A percentile compares a stretch with the other conserved stretches of the same genome.
Conservation (phyloP, 2,329 filamentous ascomycete species). For the Pseudocercospora cruenta region DNA sequence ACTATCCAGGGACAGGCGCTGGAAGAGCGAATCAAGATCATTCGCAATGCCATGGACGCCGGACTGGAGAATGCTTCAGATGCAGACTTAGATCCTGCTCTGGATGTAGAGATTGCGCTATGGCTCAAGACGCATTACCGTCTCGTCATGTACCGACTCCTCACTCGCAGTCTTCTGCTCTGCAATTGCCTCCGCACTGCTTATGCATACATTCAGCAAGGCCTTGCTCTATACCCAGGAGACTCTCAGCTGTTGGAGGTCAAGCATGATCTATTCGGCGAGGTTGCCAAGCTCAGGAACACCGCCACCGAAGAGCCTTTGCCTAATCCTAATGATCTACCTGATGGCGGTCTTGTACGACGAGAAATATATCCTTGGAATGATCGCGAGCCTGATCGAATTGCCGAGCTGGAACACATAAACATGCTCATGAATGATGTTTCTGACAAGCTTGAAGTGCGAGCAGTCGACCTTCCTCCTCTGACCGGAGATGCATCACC, state of each 20-base stretch:
- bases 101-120: slow-evolving; percentile 41
- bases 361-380: slow-evolving; percentile 69
- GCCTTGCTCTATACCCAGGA: slow-evolving; percentile 58
- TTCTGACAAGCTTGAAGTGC: slow-evolving; percentile 81
- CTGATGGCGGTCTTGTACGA: slow-evolving; percentile 71
- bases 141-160: slow-evolving; percentile 30
- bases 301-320: slow-evolving; percentile 9
- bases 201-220: slow-evolving; percentile 66
- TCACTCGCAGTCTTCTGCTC: slow-evolving; percentile 58
- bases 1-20: slow-evolving; percentile 32
- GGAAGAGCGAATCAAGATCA: slow-evolving; percentile 44
- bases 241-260: slow-evolving; percentile 61
- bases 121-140: slow-evolving; percentile 51
- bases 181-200: slow-evolving; percentile 70
- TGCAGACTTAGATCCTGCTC: slow-evolving; percentile 26
- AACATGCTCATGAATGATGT: slow-evolving; percentile 70
- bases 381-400: slow-evolving; percentile 61
- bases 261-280: slow-evolving; percentile 53
- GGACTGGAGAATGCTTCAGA: slow-evolving; percentile 21
- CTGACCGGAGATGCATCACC: slow-evolving; percentile 48
- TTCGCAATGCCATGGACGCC: slow-evolving; percentile 32
- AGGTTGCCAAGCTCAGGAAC: slow-evolving; percentile 31
- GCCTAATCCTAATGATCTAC: slow-evolving; percentile 51
- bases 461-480: slow-evolving; percentile 73
- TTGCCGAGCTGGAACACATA: slow-evolving; percentile 64